These are phyloP conservation scores for Vigna angularis DNA, from an alignment of 306 rosid species.

Conservation along the genomic window DNA sequence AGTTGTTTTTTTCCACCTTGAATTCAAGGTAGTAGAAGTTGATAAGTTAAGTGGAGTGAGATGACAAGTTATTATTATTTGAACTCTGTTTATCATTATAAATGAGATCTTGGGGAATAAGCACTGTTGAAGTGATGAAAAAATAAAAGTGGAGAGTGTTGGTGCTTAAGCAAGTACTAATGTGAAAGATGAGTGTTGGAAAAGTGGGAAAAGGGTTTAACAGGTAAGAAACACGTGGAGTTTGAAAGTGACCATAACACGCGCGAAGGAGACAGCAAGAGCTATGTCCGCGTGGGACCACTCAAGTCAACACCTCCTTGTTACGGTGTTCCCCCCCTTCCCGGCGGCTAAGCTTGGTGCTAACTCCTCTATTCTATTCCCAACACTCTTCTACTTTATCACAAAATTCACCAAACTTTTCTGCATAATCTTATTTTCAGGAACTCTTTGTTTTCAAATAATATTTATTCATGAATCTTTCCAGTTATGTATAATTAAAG, in stretches of 20 bases:
- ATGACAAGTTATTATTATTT: too few species aligned
- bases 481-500: not conserved
- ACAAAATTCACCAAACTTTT: too few species aligned
- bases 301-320: conserved; percentile 38
- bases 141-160: not conserved
- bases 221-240: conserved; percentile 39
- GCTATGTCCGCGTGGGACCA: conserved; percentile 48
- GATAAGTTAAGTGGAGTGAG: too few species aligned
- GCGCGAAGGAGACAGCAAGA: conserved; percentile 52
- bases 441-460: too few species aligned
- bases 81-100: too few species aligned
- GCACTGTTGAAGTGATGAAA: conserved; percentile 34
- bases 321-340: conserved; percentile 6
- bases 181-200: conserved; percentile 41
- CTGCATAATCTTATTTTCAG: too few species aligned
- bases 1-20: too few species aligned
- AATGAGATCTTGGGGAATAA: not conserved
- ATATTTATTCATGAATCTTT: not conserved
- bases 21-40: too few species aligned
- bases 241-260: conserved; percentile 49
- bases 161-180: conserved; percentile 25
- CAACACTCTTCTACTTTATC: too few species aligned
- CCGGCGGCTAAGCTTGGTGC: conserved; percentile 9
- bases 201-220: not conserved
- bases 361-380: not conserved